These are phyloP conservation scores for Phaeosphaeria sp. DNA, from an alignment of 2,329 filamentous ascomycete genomes.

Conservation along the genomic window DNA sequence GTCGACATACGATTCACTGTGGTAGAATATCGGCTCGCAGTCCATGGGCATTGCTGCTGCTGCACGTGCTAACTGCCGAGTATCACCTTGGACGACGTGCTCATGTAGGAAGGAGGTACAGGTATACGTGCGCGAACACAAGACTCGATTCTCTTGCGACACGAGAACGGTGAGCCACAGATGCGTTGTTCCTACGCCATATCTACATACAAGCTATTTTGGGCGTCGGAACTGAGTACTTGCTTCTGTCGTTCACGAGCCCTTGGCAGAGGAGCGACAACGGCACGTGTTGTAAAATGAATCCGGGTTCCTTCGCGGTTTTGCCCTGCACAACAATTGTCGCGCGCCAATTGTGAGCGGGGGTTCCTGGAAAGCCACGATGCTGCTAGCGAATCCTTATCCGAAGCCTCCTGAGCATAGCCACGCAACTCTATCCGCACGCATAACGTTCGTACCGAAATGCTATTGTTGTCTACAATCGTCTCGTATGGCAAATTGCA, in stretches of 20 bases:
- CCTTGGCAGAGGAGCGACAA: not conserved
- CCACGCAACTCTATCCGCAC: not conserved
- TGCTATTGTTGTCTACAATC: not conserved
- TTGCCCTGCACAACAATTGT: not conserved
- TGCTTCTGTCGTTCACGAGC: not conserved
- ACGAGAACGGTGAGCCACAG: conserved; percentile 1
- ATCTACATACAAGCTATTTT: not conserved
- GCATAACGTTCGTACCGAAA: not conserved
- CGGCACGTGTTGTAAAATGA: not conserved
- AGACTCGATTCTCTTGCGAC: not conserved
- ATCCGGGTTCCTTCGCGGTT: not conserved
- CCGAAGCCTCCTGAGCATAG: not conserved
- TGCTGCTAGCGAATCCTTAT: not conserved
- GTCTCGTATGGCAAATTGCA: not conserved
- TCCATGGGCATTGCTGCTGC: not conserved
- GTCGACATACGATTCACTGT: not conserved
- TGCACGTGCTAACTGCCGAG: not conserved
- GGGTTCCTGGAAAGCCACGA: not conserved
- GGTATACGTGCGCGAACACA: not conserved
- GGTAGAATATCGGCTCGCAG: not conserved
- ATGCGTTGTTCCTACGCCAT: not conserved
- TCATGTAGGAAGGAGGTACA: not conserved
- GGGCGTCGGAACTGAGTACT: not conserved
- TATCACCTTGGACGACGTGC: not conserved
- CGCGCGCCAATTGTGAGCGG: not conserved